A percentile compares a stretch with the other conserved stretches of the same genome.
Evolutionary conservation across 306 rosid genomes (phyloP).

Genomic region (Acacia confusa): DNA sequence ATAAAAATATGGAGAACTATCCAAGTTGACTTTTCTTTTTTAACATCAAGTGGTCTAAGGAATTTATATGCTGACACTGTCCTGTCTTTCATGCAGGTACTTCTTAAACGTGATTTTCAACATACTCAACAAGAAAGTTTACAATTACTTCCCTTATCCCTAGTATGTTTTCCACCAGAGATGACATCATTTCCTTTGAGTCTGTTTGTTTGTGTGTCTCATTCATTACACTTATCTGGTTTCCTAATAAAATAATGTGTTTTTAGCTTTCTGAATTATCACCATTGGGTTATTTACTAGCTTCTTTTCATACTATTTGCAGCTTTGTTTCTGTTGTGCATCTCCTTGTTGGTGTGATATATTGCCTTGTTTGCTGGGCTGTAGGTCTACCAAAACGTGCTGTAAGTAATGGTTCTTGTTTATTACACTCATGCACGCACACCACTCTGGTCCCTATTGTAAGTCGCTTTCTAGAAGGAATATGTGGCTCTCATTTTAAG

Average conservation of each 20-base stretch:
- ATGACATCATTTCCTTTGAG: not conserved
- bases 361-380: slow-evolving; percentile 69
- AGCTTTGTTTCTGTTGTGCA: slow-evolving; percentile 78
- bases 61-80: slow-evolving; percentile 13
- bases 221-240: not conserved
- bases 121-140: slow-evolving; percentile 78
- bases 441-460: no score
- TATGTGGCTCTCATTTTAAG: no score
- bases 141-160: slow-evolving; percentile 85
- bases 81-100: slow-evolving; percentile 51
- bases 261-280: not conserved
- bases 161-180: slow-evolving; percentile 46
- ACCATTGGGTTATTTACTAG: not conserved
- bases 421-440: not conserved
- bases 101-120: slow-evolving; percentile 82
- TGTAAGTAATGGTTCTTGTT: slow-evolving; percentile 39
- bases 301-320: slow-evolving; percentile 31
- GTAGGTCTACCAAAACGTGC: slow-evolving; percentile 75
- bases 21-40: not conserved
- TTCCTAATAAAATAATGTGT: not conserved
- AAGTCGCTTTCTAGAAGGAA: no score
- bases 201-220: not conserved
- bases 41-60: not conserved
- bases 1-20: not conserved
- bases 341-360: slow-evolving; percentile 68